Percentiles rank a stretch among this genome's conserved stretches.
These are phyloP conservation scores for Pichia heedii DNA, from an alignment of 805 yeast genomes.

Conservation along the genomic window DNA sequence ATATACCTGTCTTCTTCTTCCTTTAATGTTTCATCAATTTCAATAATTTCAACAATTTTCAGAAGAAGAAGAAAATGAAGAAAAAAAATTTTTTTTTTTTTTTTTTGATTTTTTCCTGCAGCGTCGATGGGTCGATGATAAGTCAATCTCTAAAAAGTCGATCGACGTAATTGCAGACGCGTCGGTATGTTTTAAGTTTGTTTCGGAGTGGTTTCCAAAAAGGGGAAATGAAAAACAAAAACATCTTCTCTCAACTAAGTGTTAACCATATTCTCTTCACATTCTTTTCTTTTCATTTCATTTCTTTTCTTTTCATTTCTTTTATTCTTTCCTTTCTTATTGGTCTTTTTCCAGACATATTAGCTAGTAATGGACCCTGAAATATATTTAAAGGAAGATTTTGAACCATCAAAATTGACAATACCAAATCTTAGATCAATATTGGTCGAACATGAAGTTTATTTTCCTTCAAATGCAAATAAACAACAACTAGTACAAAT, in stretches of 20 bases:
- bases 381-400: slow-evolving; percentile 35
- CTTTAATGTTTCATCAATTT: too few relatives aligned
- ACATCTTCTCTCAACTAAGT: background rate
- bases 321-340: background rate
- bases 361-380: slow-evolving; percentile 25
- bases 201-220: background rate
- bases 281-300: too few relatives aligned
- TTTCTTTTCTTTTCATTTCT: too few relatives aligned
- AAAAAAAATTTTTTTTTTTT: too few relatives aligned
- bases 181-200: background rate
- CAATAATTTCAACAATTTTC: too few relatives aligned
- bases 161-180: too few relatives aligned
- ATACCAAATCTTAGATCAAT: slow-evolving; percentile 65
- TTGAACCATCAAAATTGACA: slow-evolving; percentile 56
- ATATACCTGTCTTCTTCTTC: too few relatives aligned
- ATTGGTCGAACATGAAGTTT: slow-evolving; percentile 53
- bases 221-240: background rate
- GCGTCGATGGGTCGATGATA: too few relatives aligned
- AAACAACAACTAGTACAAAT: slow-evolving; percentile 56
- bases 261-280: too few relatives aligned
- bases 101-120: too few relatives aligned
- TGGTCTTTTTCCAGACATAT: background rate
- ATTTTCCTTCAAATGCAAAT: slow-evolving; percentile 52
- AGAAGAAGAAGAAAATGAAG: too few relatives aligned
- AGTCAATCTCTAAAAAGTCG: too few relatives aligned